Conservation (phyloP, 805 yeast genomes). For the Candida multigemmis region DNA sequence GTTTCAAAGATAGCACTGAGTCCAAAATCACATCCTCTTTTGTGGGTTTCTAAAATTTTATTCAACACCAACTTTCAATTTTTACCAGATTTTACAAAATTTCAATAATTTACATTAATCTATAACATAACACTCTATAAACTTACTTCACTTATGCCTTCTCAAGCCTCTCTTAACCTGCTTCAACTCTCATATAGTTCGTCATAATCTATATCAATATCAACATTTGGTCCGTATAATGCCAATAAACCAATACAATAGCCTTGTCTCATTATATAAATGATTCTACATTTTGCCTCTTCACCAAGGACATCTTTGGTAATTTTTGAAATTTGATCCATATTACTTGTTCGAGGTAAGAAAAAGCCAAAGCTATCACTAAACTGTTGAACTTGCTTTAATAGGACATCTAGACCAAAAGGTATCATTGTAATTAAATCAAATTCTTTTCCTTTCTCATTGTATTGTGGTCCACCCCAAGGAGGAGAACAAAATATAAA, state of each 20-base stretch:
- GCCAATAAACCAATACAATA: slow-evolving; percentile 47
- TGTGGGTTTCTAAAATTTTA: too few relatives aligned
- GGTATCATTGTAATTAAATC: slow-evolving; percentile 42
- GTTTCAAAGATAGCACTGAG: too few relatives aligned
- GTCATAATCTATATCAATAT: slow-evolving; percentile 5
- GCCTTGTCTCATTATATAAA: slow-evolving; percentile 32
- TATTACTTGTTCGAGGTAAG: slow-evolving; percentile 52
- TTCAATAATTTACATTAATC: too few relatives aligned
- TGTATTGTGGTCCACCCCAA: slow-evolving; percentile 76
- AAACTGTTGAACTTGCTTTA: slow-evolving; percentile 32
- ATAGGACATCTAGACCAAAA: slow-evolving; percentile 34
- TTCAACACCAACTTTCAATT: too few relatives aligned
- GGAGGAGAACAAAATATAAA: slow-evolving; percentile 74
- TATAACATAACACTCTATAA: too few relatives aligned
- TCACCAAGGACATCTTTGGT: slow-evolving; percentile 39
- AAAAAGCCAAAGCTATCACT: slow-evolving; percentile 47
- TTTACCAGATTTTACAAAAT: too few relatives aligned
- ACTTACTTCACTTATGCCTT: too few relatives aligned
- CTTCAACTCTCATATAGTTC: slow-evolving; percentile 1
- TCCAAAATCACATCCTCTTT: too few relatives aligned
- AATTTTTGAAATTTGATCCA: slow-evolving; percentile 40
- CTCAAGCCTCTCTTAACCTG: too few relatives aligned
- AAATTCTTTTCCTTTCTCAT: slow-evolving; percentile 23
- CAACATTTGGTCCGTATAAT: slow-evolving; percentile 41
- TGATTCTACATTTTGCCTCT: slow-evolving; percentile 33